A percentile compares a stretch with the other conserved stretches of the same genome.
These are phyloP conservation scores for Physaria fendleri DNA, from an alignment of 345 rosid species.

Conservation along the genomic window DNA sequence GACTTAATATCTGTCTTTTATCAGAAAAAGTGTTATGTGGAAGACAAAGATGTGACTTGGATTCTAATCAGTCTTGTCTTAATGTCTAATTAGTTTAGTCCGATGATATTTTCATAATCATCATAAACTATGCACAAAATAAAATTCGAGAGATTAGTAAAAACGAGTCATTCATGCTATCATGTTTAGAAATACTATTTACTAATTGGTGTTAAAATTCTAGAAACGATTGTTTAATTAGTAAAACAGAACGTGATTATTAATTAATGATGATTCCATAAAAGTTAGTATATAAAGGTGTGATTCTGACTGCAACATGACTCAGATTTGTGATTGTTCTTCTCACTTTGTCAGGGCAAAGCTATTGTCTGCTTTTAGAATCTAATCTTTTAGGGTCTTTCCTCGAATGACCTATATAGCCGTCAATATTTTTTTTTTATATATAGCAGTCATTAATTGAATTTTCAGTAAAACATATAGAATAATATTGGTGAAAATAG, in stretches of 20 bases:
- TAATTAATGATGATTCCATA: neutral
- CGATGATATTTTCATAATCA: neutral
- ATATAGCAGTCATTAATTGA: neutral
- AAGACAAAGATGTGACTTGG: constrained; percentile 23
- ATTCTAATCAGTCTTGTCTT: constrained; percentile 18
- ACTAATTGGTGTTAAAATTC: too few species aligned
- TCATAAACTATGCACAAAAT: neutral
- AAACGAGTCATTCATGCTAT: too few species aligned
- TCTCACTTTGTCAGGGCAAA: constrained; percentile 6
- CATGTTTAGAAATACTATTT: too few species aligned
- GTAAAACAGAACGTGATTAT: neutral
- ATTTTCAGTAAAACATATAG: neutral
- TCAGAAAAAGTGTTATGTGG: constrained; percentile 13
- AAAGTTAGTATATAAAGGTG: neutral
- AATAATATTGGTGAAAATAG: neutral
- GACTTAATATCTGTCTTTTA: neutral
- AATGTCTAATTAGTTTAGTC: too few species aligned
- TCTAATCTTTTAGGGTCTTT: neutral
- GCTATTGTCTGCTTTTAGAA: constrained; percentile 10
- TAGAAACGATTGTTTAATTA: too few species aligned
- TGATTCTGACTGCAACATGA: constrained; percentile 20
- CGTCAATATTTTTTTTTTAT: neutral
- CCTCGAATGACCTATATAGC: neutral
- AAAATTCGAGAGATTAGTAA: too few species aligned
- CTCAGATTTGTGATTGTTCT: constrained; percentile 23